Evolutionary conservation across 345 rosid genomes (phyloP).

Genomic region (Geranium rotundifolium): DNA sequence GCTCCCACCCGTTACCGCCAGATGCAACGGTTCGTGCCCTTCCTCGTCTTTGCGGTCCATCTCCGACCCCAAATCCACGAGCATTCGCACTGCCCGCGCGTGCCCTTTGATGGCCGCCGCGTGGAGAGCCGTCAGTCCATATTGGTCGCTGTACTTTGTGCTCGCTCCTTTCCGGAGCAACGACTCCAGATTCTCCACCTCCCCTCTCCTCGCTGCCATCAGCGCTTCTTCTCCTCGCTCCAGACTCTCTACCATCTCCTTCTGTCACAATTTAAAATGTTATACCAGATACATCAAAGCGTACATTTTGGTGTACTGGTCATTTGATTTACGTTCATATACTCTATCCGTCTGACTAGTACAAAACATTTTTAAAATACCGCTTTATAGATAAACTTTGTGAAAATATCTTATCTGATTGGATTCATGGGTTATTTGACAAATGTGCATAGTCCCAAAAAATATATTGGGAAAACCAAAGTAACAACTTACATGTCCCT

Average conservation of each 20-base stretch:
- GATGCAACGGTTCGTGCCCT: constrained; percentile 39
- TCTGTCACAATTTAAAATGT: constrained; percentile 10
- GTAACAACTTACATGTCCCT: constrained; percentile 31
- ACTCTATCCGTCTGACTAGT: too few species aligned
- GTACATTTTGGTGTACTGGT: too few species aligned
- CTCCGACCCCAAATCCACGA: constrained; percentile 22
- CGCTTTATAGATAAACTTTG: too few species aligned
- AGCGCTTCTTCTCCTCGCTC: constrained; percentile 26
- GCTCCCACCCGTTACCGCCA: constrained; percentile 40
- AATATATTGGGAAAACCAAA: too few species aligned
- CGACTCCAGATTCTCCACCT: constrained; percentile 8
- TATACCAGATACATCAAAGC: not conserved
- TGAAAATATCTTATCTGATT: too few species aligned
- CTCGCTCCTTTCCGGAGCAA: constrained; percentile 19
- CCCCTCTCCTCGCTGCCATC: constrained; percentile 43
- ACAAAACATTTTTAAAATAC: too few species aligned
- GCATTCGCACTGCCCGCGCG: constrained; percentile 21
- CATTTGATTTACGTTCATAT: too few species aligned
- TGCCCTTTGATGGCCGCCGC: constrained; percentile 42
- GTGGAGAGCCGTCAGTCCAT: constrained; percentile 38
- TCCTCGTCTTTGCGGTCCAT: constrained; percentile 32
- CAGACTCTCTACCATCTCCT: constrained; percentile 15
- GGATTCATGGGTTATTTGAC: too few species aligned
- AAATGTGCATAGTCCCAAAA: too few species aligned
- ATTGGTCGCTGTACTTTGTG: constrained; percentile 25